Evolutionary conservation across 495 filamentous ascomycete genomes (phyloP), one percentile per base, ranked within the genome.

Genomic region (Penicillium coprophilum): DNA sequence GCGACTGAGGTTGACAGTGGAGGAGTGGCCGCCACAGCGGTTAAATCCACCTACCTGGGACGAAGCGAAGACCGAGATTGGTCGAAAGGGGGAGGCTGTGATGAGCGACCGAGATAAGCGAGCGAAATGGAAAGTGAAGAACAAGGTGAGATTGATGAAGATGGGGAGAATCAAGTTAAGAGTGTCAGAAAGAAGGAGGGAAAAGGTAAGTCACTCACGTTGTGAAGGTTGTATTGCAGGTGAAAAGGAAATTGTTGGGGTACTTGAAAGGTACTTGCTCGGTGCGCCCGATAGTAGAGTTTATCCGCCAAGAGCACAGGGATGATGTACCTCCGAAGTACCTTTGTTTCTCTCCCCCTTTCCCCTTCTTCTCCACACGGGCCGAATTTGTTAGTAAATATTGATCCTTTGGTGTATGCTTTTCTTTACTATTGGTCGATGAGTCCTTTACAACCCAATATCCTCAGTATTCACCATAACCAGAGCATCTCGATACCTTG

Each of bases 181-280:
- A 53, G 45, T 17, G 30, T 54, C 50, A 58, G 56, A 63, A 38
- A 51, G 46, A 49, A 62, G 59, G 65, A 67, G 66, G 61, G 24
- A 56, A 55, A 60, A 41, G 50, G 61, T 54, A 54, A 40, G 17
- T 39, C 24, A 38, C 50, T 45, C 30, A 50, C 45, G 23, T 30
- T 58, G 24, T 47, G 34, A 24, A 50, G 45, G 31, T 39, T 60
- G 52, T 49, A 51, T 53, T 50, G 46, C 51, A 50, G 52, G 30
- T 32, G 30, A 45, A 12, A 51, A 32, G 40, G 47, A 51, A 51
- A 51, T 24, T 23, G 21, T 28, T 9, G 46, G 55, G 47, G 55
- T 51, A 51, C 46, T 34, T 51, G 46, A 15, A 23, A 38, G 46
- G 40, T 36, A 54, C 52, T 27, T 54, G 27, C 2, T 21, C 30